A percentile compares a stretch with the other conserved stretches of the same genome.
phyloP scores from a whole-genome alignment of 2,329 filamentous ascomycete species.

The Cladophialophora psammophila region DNA sequence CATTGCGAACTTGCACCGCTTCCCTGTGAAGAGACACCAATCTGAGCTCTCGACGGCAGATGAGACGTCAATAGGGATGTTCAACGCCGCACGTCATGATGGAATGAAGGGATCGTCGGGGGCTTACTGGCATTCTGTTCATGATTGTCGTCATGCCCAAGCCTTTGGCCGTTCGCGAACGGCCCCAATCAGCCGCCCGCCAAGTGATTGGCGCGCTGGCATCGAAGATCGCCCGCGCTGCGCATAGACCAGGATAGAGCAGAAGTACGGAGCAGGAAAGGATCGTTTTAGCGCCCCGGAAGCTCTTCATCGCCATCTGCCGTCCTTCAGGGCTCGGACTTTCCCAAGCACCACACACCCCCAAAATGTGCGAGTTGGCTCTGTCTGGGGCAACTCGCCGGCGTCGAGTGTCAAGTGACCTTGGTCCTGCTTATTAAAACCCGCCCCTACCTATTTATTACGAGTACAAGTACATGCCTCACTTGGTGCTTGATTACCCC shows the following conservation, averaged over 20 bases:
- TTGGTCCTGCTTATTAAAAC: too few species aligned
- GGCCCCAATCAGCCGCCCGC: neutral
- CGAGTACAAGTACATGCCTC: too few species aligned
- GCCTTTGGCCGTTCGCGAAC: constrained; percentile 11
- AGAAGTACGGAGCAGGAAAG: too few species aligned
- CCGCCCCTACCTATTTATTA: too few species aligned
- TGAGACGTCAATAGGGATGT: neutral
- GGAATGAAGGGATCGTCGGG: neutral
- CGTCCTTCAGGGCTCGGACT: too few species aligned
- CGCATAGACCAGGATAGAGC: too few species aligned
- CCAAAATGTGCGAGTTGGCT: too few species aligned
- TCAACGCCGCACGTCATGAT: neutral
- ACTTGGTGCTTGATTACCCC: too few species aligned
- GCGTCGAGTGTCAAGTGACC: too few species aligned
- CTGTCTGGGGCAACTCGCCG: too few species aligned
- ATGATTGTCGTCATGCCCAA: constrained; percentile 22
- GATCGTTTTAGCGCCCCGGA: neutral
- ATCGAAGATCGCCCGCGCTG: neutral
- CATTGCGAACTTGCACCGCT: neutral
- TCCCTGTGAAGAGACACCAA: neutral
- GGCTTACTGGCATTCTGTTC: neutral
- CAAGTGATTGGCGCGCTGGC: constrained; percentile 14
- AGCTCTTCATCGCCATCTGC: neutral
- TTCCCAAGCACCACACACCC: neutral
- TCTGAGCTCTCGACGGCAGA: too few species aligned